Base-by-base conservation (phyloP, 768 basidiomycete genomes). In the Boletus patriciae region DNA sequence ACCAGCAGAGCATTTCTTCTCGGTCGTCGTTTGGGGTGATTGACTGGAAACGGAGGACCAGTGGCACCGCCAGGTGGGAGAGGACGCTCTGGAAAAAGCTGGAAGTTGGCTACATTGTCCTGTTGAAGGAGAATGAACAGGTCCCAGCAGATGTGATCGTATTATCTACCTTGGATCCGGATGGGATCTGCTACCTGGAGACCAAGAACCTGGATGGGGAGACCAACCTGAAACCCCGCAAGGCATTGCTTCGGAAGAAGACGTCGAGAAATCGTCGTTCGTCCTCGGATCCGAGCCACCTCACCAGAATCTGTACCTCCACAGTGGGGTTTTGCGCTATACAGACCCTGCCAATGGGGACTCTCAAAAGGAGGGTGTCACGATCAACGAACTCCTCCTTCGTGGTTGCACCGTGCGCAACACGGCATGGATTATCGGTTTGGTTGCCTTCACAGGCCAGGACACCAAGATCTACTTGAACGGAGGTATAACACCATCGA, bases 171-270 rank as follows among this genome's bases (percentile, higher is more conserved):
- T 94, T 92, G 9, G 93, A 97, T 72, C 76, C 91, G 3, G 94
- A 97, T 60, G 89, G 92, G 12, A 76, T 94, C 73, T 97, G 95
- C 71, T 99, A 94, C 66, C 80, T 98, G 51, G 96, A 98, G 78
- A 98, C 96, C 44, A 98, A 98, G 81, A 98, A 98, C 68, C 74
- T 98, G 52, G 96, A 98, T 64, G 96, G 96, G 2, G 96, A 98
- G 76, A 98, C 96, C 45, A 98, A 98, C 70, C 76, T 98, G 64
- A 99, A 99, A 74, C 85, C 87, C 7, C 83, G 96, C 21, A 84
- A 80, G 68, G 82, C 40, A 88, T 97, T 60, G 69, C 76, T 13
- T 87, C 86, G 3, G 96, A 98, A 68, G 94, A 96, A 63, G 96
- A 98, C 69, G 70, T 96, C 51, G 92, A 95, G 64, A 87, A 88